Evolutionary conservation across 148 eudicot genomes (phyloP), one percentile per base, ranked within the genome.

Genomic region (Selenicereus undatus): DNA sequence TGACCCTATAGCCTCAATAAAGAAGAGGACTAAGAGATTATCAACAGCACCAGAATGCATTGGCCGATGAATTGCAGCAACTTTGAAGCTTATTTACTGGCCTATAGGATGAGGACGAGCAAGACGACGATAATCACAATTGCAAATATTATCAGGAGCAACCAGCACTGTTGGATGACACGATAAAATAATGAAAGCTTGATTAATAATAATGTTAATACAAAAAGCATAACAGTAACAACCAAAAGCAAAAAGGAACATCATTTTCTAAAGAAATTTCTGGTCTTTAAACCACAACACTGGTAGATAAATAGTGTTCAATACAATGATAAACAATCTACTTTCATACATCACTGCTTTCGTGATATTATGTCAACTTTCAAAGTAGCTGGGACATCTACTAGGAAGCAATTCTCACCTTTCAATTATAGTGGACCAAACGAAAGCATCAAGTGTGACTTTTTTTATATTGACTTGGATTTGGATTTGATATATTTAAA

Each of bases 101-200:
- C 20, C 81, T 90, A 90, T 69, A 87, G 51, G 80, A 91, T 87
- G 24, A 91, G 81, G 82, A 89, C 42, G 70, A 89, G 71, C 76
- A 89, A 35, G 50, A 89, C 39, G 78, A 91, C 79, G 75, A 91
- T 86, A 82, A 89, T 71, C 79, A 74, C 89, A 64, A 91, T 84
- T 20, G 86, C 84, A 73, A 84, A 60, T 69, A 91, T 54, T 51
- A 75, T 89, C 84, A 89, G 84, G 88, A 89, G 81, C 93, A 89
- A 87, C 93, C 93, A 91, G 76, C 91, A 91, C 93, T 91, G 93
- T 79, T 50, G n/a, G 75, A 50, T 24, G 30, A 24, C 29, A 81
- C 35, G 45, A 16, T 24, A 27, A 35, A 75, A 45, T 70, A 16
- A 48, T 48, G 17, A 76, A 75, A 71, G 78, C 14, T 50, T 29